Base-by-base conservation (phyloP, 129 eudicot genomes). In the Flaveria robusta region DNA sequence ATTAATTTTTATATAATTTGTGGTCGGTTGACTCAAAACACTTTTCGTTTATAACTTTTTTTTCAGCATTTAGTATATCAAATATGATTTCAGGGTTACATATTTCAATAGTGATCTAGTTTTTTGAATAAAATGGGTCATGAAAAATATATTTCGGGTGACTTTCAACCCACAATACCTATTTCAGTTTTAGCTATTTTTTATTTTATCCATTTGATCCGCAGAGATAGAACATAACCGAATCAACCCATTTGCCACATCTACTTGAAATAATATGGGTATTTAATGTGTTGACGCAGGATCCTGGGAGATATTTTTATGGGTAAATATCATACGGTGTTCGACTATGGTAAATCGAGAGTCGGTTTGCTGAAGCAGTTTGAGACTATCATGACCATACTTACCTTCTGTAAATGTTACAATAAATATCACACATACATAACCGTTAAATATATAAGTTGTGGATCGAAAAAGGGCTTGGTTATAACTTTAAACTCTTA, bases 221-320 rank as follows among this genome's bases (percentile, higher is more conserved):
- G 46, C 31, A 27, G 23, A 34, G 46, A 64, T 16, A 16, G 23
- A 34, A 64, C 22, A 16, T 31, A 31, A 64, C 24, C 69, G 7
- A 16, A 45, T 31, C 23, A 6, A 29, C 45, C 45, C 9, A 29
- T 63, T 63, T 10, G 13, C 3, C 19, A 15, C 64, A 26, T 24
- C 2, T 14, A 15, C 11, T 5, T 64, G 26, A 65, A n/a, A 37
- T 37, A 34, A n/a, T 72, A 72, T 52, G 72, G 42, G 43, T 37
- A 19, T 26, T 72, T 37, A 37, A 24, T 14, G 22, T 66, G n/a
- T 20, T 73, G 54, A 55, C 77, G 83, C 87, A 88, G 87, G 92
- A 85, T 88, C 64, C 55, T 88, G n/a, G 92, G 92, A 39, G 87
- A 85, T 51, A 70, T 85, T 24, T 88, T 88, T 77, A 88, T 88